Base-by-base conservation (phyloP, 129 eudicot genomes). In the Tagetes erecta region DNA sequence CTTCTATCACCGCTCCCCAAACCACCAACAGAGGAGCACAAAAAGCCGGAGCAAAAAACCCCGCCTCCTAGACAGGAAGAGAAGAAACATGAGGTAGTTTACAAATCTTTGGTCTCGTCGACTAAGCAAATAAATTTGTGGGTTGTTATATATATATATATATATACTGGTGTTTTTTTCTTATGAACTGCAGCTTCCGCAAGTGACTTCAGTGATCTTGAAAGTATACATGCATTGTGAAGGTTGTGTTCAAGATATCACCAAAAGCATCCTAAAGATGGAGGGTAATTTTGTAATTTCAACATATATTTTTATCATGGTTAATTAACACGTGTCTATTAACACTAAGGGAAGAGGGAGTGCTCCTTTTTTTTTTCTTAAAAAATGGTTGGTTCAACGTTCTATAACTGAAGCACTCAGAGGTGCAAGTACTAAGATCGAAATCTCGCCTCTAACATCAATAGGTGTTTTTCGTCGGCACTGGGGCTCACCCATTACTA, bases 221-320 rank as follows among this genome's bases (percentile, higher is more conserved):
- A 80, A 80, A 64, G 96, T 86, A 77, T 84, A 82, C 80, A 89
- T 89, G 96, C 91, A 89, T 71, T 89, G 96, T 51, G 96, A 89
- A 80, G 96, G 84, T 71, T 89, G 96, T 72, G 88, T 89, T 41
- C 84, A 75, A 50, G 87, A 77, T 68, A 84, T 86, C 81, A 82
- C 79, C 58, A 82, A 72, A 67, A 79, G 91, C 4, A 86, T 89
- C 42, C 78, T 78, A 56, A 78, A 56, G 56, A 82, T 89, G 80
- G 72, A 82, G 69, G 96, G 96, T 86, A 64, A 72, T 30, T 33
- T 34, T n/a, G 9, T 37, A 31, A 36, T 5, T 64, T 59, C 36
- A 3, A 40, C 14, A 20, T 20, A 20, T 20, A 20, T 20, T 20
- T 20, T 46, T 45, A 52, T 66, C 42, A 56, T 9, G 33, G 13